These are phyloP conservation scores for Hyphopichia fennica DNA, from an alignment of 1,139 yeast species.

Conservation along the genomic window DNA sequence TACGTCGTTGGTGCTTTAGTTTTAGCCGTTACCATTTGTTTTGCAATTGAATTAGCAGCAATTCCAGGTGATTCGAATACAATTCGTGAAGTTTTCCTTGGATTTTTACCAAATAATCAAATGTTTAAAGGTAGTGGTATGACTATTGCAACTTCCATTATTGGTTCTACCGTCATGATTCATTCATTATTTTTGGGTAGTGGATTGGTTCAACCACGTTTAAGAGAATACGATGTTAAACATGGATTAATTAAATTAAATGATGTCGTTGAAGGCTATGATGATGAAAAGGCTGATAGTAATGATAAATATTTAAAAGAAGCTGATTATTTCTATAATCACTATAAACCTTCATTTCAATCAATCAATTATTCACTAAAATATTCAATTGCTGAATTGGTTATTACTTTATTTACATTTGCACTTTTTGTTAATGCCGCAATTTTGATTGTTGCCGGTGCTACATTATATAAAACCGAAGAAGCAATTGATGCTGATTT, in stretches of 20 bases:
- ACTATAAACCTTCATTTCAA: slow-evolving; percentile 62
- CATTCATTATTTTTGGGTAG: slow-evolving; percentile 76
- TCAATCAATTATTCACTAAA: slow-evolving; percentile 69
- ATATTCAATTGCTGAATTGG: slow-evolving; percentile 65
- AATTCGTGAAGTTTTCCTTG: slow-evolving; percentile 60
- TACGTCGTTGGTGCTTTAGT: slow-evolving; percentile 65
- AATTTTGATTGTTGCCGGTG: slow-evolving; percentile 72
- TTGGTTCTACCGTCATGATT: slow-evolving; percentile 86
- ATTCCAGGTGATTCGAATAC: slow-evolving; percentile 43
- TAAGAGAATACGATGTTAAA: slow-evolving; percentile 57
- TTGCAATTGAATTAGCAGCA: slow-evolving; percentile 63
- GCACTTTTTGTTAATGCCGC: slow-evolving; percentile 82
- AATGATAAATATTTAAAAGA: slow-evolving; percentile 21
- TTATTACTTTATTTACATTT: slow-evolving; percentile 65
- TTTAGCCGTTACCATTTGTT: slow-evolving; percentile 69
- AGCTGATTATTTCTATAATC: slow-evolving; percentile 33
- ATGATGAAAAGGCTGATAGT: slow-evolving; percentile 10
- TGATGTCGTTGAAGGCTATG: slow-evolving; percentile 10
- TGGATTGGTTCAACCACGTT: slow-evolving; percentile 71
- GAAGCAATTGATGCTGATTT: slow-evolving; percentile 74
- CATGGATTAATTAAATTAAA: slow-evolving; percentile 39
- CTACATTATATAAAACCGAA: slow-evolving; percentile 64
- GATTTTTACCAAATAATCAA: slow-evolving; percentile 66
- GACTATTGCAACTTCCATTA: slow-evolving; percentile 71
- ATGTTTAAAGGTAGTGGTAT: slow-evolving; percentile 65